phyloP scores from a whole-genome alignment of 306 rosid genomes.

The Senna tora region DNA sequence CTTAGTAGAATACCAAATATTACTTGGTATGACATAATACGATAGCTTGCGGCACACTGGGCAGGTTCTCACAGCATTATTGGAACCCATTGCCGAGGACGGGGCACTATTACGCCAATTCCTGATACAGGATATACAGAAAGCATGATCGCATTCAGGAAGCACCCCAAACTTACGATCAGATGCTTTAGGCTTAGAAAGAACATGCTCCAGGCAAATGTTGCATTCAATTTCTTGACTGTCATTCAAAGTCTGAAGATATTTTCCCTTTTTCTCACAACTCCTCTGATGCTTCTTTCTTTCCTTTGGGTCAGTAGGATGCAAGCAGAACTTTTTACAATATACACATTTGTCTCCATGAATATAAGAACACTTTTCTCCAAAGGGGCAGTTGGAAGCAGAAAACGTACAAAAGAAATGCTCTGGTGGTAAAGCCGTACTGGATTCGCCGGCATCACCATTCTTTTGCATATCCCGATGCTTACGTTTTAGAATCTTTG shows the following conservation, averaged over 20 bases:
- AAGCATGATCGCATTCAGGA: conserved; percentile 91
- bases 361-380: conserved; percentile 66
- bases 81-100: conserved; percentile 60
- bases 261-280: conserved; percentile 76
- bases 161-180: conserved; percentile 90
- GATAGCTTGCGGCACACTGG: conserved; percentile 93
- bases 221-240: conserved; percentile 94
- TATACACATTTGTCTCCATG: conserved; percentile 82
- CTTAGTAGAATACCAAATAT: conserved; percentile 81
- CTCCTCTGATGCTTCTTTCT: conserved; percentile 67
- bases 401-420: conserved; percentile 68
- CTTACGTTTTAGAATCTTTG: conserved; percentile 46
- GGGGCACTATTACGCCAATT: conserved; percentile 92
- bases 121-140: conserved; percentile 87
- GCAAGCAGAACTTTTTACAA: conserved; percentile 85
- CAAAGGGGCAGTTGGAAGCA: conserved; percentile 74
- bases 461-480: conserved; percentile 31
- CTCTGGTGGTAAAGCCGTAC: conserved; percentile 50
- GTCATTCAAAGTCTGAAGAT: conserved; percentile 62
- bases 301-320: conserved; percentile 69
- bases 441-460: conserved; percentile 49
- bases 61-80: conserved; percentile 71
- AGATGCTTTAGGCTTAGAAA: conserved; percentile 67
- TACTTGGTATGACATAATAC: conserved; percentile 88
- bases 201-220: conserved; percentile 85